Base-by-base conservation (phyloP, 2,329 filamentous ascomycete genomes). In the Fusarium praegraminearum region DNA sequence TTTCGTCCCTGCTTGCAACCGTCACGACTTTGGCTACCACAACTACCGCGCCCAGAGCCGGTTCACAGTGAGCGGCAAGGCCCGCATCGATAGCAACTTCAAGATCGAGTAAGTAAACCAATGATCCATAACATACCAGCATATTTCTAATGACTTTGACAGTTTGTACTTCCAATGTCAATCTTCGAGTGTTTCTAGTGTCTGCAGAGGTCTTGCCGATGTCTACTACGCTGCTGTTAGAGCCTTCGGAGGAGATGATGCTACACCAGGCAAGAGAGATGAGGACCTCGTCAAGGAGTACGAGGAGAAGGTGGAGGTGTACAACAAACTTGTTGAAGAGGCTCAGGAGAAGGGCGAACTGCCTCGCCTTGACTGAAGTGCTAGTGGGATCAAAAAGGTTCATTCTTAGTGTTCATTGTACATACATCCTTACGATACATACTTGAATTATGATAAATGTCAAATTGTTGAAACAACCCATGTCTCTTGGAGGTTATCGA, bases 1-100 rank as follows among this genome's bases (percentile, higher is more conserved):
- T 13, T 85, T 84, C 40, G 26, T 76, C 5, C 80, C 79, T 1
- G 81, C 80, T 15, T 87, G 85, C 78, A 76, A 84, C 62, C 84
- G 86, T 9, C 86, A 89, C 63, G 86, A 88, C 71, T 88, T 88
- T 73, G 85, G 85, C 2, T 86, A 86, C 73, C 77, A 80, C 20
- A 88, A 89, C 77, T 87, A 82, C 74, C 83, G 84, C 53, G 59
- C 54, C 3, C 85, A 87, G 71, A 75, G 55, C 3, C 81, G 86
- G 4, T 86, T 87, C 74, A 82, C 79, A 5, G 74, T 77, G 9
- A 74, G 66, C 9, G 77, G 75, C 55, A 84, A 83, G 72, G 55
- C 74, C n/a, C 75, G 65, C 7, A 83, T 88, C 43, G 86, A 88
- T 53, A 70, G 76, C 49, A 83, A 85, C n/a, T 87, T 88, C 73